A percentile compares a stretch with the other conserved stretches of the same genome.
These are phyloP conservation scores for Ramularia collo-cygni DNA, from an alignment of 2,329 filamentous ascomycete genomes.

Conservation along the genomic window DNA sequence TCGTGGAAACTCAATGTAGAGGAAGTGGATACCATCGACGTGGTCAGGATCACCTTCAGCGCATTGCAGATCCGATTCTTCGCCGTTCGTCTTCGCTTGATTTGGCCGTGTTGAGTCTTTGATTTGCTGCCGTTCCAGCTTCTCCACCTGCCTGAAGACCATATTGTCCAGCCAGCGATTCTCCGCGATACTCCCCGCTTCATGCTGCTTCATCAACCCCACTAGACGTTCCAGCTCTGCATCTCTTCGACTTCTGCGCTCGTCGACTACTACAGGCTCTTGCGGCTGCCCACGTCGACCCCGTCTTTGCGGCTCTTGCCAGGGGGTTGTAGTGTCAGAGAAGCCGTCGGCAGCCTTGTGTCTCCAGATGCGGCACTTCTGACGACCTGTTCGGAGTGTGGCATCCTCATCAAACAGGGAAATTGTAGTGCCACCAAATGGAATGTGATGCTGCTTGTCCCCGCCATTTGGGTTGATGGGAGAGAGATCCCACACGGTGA, in stretches of 20 bases:
- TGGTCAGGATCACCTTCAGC: constrained; percentile 36
- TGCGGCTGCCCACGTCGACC: constrained; percentile 42
- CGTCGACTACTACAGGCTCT: constrained; percentile 53
- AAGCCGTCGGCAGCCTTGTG: constrained; percentile 79
- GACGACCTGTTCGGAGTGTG: constrained; percentile 81
- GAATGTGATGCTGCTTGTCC: constrained; percentile 69
- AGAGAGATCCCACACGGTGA: constrained; percentile 92
- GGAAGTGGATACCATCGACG: constrained; percentile 63
- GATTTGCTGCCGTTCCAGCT: constrained; percentile 40
- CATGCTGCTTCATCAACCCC: constrained; percentile 89
- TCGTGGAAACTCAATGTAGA: constrained; percentile 85
- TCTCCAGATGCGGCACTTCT: constrained; percentile 82
- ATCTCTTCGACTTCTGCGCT: constrained; percentile 29
- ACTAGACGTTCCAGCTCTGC: constrained; percentile 87
- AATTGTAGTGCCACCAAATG: constrained; percentile 91
- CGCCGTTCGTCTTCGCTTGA: constrained; percentile 8
- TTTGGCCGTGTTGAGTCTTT: constrained; percentile 29
- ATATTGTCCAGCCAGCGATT: constrained; percentile 95
- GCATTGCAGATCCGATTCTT: constrained; percentile 11
- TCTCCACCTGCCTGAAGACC: constrained; percentile 85
- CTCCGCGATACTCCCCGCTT: constrained; percentile 90
- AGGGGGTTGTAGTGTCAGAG: constrained; percentile 71
- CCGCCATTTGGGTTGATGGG: constrained; percentile 66
- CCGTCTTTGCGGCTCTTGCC: constrained; percentile 51
- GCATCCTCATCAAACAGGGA: constrained; percentile 89